These are phyloP conservation scores for Candida manassasensis DNA, from an alignment of 805 yeast genomes.

Conservation along the genomic window DNA sequence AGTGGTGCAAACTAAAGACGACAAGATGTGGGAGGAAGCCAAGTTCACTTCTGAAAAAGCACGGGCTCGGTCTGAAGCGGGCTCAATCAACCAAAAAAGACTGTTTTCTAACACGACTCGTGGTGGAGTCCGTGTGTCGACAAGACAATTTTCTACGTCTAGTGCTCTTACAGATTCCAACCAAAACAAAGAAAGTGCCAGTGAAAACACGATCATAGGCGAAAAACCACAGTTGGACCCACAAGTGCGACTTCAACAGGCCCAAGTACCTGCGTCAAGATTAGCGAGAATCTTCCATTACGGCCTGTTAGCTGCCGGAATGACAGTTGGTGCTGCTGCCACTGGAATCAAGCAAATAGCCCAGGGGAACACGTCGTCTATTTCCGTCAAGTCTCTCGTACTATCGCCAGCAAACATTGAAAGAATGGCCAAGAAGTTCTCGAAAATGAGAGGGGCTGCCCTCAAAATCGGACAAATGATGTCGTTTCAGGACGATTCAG, in stretches of 20 bases:
- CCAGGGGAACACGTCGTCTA: slow-evolving; percentile 38
- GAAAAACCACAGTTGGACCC: slow-evolving; percentile 14
- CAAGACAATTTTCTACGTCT: neutral
- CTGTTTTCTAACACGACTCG: too few relatives aligned
- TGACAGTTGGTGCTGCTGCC: slow-evolving; percentile 77
- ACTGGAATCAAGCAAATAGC: slow-evolving; percentile 72
- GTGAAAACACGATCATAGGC: slow-evolving; percentile 13
- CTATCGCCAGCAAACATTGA: slow-evolving; percentile 82
- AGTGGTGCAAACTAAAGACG: slow-evolving; percentile 1
- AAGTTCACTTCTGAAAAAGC: neutral
- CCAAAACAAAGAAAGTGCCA: neutral
- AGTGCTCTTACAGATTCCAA: neutral
- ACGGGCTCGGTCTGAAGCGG: too few relatives aligned
- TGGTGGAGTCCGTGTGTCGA: too few relatives aligned
- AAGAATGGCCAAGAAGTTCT: slow-evolving; percentile 78
- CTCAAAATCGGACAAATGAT: slow-evolving; percentile 94
- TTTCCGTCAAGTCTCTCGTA: slow-evolving; percentile 53
- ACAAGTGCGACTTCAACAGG: slow-evolving; percentile 48
- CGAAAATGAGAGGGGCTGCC: slow-evolving; percentile 99
- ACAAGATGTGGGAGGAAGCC: neutral
- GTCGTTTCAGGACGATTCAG: slow-evolving; percentile 86
- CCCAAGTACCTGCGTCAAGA: slow-evolving; percentile 83
- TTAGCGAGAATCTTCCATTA: slow-evolving; percentile 89
- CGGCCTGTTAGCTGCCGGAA: slow-evolving; percentile 87
- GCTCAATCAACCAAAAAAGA: too few relatives aligned